A percentile compares a stretch with the other conserved stretches of the same genome.
Conservation (phyloP, 2,329 filamentous ascomycete genomes). For the Torrubiellomyces zombiae region DNA sequence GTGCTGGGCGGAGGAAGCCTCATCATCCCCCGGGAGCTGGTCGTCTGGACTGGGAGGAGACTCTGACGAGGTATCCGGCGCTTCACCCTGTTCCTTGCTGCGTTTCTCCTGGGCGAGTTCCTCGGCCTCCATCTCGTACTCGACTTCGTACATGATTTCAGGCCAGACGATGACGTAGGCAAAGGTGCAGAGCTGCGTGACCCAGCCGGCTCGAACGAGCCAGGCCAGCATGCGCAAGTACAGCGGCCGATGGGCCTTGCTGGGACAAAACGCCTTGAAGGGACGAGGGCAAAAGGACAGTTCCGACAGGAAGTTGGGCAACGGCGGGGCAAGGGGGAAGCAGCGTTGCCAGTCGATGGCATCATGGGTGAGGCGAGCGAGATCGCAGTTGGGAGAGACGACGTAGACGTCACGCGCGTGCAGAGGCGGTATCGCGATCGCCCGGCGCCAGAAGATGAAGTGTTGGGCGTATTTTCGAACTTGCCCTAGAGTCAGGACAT, state of each 20-base stretch:
- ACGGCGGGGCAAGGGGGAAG: slow-evolving; percentile 68
- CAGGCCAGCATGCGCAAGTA: slow-evolving; percentile 89
- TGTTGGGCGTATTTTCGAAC: slow-evolving; percentile 81
- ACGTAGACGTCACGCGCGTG: slow-evolving; percentile 85
- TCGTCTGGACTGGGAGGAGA: slow-evolving; percentile 4
- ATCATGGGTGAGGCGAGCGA: slow-evolving; percentile 51
- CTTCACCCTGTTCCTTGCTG: slow-evolving; percentile 2
- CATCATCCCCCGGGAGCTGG: no score
- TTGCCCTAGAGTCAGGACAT: slow-evolving; percentile 59
- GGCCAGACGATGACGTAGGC: slow-evolving; percentile 74
- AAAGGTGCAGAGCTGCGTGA: slow-evolving; percentile 83
- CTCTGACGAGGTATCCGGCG: slow-evolving; percentile 6
- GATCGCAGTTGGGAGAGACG: slow-evolving; percentile 76
- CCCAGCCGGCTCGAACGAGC: slow-evolving; percentile 85
- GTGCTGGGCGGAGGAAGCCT: slow-evolving; percentile 33
- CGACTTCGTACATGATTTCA: slow-evolving; percentile 68
- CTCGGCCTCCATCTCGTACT: slow-evolving; percentile 52
- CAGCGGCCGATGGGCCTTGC: slow-evolving; percentile 67
- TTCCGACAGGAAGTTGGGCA: slow-evolving; percentile 75
- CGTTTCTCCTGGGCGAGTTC: slow-evolving; percentile 26
- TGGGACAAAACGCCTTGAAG: slow-evolving; percentile 72
- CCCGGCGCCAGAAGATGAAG: slow-evolving; percentile 89
- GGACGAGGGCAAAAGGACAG: slow-evolving; percentile 66
- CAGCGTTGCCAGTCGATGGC: slow-evolving; percentile 55
- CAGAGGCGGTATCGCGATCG: slow-evolving; percentile 77